phyloP scores from a whole-genome alignment of 164 flowering plant genomes.

The Chimonanthus salicifolius region DNA sequence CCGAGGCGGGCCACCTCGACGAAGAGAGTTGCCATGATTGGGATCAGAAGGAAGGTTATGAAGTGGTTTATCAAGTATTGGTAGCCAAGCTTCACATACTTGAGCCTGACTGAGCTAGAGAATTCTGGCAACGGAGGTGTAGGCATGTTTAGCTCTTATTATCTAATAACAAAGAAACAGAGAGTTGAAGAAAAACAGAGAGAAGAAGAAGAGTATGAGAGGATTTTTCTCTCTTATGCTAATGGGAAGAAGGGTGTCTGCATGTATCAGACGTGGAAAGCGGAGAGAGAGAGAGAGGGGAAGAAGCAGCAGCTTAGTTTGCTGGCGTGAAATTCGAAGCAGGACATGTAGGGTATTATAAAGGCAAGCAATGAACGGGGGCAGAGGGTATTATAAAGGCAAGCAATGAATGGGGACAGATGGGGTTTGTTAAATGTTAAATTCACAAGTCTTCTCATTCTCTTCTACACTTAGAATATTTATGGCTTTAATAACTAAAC shows the following conservation, averaged over 20 bases:
- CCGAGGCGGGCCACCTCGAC: neutral
- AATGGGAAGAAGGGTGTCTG: neutral
- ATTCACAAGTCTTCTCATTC: slow-evolving; percentile 17
- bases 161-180: neutral
- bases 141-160: neutral
- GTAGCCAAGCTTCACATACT: slow-evolving; percentile 16
- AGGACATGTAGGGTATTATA: neutral
- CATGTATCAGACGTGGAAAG: too few species aligned
- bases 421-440: slow-evolving; percentile 7
- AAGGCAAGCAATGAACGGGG: neutral
- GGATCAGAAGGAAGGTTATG: slow-evolving; percentile 8
- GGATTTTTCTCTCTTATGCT: neutral
- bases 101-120: slow-evolving; percentile 16
- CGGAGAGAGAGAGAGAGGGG: neutral
- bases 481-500: too few species aligned
- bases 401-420: slow-evolving; percentile 7
- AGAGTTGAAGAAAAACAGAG: neutral
- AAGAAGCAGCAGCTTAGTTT: neutral
- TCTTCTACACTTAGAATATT: too few species aligned
- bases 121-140: slow-evolving; percentile 9
- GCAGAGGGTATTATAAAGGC: neutral
- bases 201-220: neutral
- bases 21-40: slow-evolving; percentile 7
- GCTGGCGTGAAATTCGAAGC: neutral
- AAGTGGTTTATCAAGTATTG: slow-evolving; percentile 15